These are phyloP conservation scores for Cinnamomum micranthum DNA, from an alignment of 164 flowering plant genomes.

Conservation along the genomic window DNA sequence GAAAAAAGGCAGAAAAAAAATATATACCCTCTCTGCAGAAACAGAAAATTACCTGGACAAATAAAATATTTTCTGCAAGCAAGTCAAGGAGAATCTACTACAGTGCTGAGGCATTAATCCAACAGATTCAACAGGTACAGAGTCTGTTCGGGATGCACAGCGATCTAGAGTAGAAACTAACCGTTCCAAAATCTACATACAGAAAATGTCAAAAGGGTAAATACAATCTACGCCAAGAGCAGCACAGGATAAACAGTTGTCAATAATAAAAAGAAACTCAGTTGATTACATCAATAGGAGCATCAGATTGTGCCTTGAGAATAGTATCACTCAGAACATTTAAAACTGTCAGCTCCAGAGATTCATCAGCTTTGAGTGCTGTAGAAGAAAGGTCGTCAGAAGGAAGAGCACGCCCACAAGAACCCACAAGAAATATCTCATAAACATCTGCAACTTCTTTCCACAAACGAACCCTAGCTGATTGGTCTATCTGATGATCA, in stretches of 20 bases:
- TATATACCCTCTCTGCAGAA: no score
- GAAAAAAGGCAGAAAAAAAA: no score
- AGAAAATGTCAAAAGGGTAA: neutral
- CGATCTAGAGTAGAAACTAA: slow-evolving; percentile 80
- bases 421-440: slow-evolving; percentile 85
- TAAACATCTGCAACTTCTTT: slow-evolving; percentile 94
- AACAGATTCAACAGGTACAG: slow-evolving; percentile 84
- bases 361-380: slow-evolving; percentile 60
- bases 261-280: neutral
- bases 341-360: slow-evolving; percentile 72
- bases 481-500: slow-evolving; percentile 28
- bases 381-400: slow-evolving; percentile 50
- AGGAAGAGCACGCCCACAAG: slow-evolving; percentile 92
- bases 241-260: neutral
- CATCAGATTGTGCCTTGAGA: slow-evolving; percentile 61
- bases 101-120: slow-evolving; percentile 90
- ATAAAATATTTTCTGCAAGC: slow-evolving; percentile 82
- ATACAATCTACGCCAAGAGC: neutral
- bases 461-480: slow-evolving; percentile 73
- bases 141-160: slow-evolving; percentile 94
- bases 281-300: slow-evolving; percentile 68
- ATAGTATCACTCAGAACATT: slow-evolving; percentile 70
- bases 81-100: slow-evolving; percentile 88
- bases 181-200: slow-evolving; percentile 62
- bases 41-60: slow-evolving; percentile 62